phyloP scores from a whole-genome alignment of 225 moss, liverwort and hornwort genomes.

The Lunularia cruciata region DNA sequence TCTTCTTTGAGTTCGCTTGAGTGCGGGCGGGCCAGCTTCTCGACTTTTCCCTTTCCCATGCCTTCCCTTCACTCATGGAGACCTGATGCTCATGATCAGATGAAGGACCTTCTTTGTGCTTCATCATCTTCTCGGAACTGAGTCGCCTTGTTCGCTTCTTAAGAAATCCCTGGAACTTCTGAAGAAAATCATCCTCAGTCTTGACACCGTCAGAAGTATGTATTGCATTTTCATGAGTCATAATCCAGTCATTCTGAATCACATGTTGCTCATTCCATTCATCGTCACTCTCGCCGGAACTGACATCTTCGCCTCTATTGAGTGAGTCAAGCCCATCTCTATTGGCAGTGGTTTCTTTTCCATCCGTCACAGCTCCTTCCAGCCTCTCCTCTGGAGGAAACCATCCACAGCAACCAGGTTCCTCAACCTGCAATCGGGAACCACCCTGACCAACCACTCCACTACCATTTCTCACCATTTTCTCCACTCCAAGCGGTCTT shows the following conservation, averaged over 20 bases:
- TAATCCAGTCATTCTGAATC: constrained; percentile 21
- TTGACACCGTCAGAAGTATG: constrained; percentile 23
- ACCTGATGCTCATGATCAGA: constrained; percentile 1
- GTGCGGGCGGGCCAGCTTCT: constrained; percentile 5
- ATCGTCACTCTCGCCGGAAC: constrained; percentile 28
- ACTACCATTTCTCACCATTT: constrained; percentile 31
- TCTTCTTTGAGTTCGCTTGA: not conserved
- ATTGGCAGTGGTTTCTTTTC: not conserved
- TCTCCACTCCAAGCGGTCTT: constrained; percentile 23
- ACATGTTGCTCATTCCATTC: constrained; percentile 24
- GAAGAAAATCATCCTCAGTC: constrained; percentile 64
- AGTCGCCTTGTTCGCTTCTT: constrained; percentile 62
- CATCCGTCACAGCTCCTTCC: not conserved
- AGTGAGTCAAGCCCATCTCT: not conserved
- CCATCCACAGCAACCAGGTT: constrained; percentile 40
- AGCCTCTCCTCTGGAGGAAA: constrained; percentile 21
- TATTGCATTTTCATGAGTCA: constrained; percentile 2
- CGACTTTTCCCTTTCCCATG: constrained; percentile 9
- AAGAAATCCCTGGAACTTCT: constrained; percentile 65
- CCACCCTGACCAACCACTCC: constrained; percentile 16
- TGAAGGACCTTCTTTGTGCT: not conserved
- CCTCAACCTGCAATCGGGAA: constrained; percentile 14
- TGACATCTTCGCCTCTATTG: constrained; percentile 9
- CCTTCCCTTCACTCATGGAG: not conserved
- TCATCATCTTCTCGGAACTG: constrained; percentile 17